Evolutionary conservation across 2,329 filamentous ascomycete genomes (phyloP).

Genomic region (Diaporthe citri): DNA sequence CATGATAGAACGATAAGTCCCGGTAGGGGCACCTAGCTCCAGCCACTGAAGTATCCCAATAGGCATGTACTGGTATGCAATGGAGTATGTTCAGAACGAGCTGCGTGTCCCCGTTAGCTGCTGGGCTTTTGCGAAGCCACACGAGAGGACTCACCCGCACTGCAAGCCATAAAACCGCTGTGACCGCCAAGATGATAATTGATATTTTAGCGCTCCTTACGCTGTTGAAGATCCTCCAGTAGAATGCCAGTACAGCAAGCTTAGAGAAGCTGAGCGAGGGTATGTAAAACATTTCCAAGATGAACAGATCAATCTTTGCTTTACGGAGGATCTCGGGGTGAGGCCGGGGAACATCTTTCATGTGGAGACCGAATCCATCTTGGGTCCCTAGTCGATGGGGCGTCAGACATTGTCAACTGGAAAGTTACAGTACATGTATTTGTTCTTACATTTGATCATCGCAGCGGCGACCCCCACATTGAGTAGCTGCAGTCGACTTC

Average conservation of each 20-base stretch:
- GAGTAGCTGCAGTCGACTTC: neutral
- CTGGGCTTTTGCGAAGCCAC: neutral
- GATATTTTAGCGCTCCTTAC: constrained; percentile 6
- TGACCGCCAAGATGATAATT: neutral
- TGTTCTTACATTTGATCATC: constrained; percentile 1
- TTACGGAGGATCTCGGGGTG: neutral
- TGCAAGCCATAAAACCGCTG: neutral
- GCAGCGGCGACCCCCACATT: neutral
- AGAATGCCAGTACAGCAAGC: constrained; percentile 5
- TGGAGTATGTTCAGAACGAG: constrained; percentile 11
- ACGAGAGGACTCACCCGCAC: neutral
- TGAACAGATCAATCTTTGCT: neutral
- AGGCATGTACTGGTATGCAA: constrained; percentile 13
- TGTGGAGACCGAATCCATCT: constrained; percentile 4
- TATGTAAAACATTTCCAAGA: constrained; percentile 17
- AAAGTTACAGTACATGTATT: neutral
- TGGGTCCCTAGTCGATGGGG: neutral
- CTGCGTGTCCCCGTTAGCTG: neutral
- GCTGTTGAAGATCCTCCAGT: constrained; percentile 22
- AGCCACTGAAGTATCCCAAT: constrained; percentile 1
- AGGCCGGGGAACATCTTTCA: neutral
- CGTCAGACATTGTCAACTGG: neutral
- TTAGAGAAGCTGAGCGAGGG: constrained; percentile 17
- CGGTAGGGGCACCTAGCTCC: neutral
- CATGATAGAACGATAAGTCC: neutral